Evolutionary conservation across 2,329 filamentous ascomycete species (phyloP), one percentile per base, ranked within the genome.

Genomic region (Talaromyces sp.): DNA sequence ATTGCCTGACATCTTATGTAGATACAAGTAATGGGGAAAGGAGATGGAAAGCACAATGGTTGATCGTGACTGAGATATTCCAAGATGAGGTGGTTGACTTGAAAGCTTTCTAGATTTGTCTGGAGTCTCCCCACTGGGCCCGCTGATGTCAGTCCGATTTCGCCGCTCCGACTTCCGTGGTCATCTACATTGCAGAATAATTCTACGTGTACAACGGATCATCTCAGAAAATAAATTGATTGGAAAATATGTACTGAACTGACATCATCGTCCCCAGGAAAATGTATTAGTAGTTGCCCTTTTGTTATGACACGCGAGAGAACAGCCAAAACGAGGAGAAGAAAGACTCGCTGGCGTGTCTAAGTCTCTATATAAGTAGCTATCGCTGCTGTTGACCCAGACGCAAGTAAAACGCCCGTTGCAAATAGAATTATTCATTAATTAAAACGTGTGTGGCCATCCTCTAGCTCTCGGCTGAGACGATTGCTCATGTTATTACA

Each of bases 1-100:
- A 49, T 22, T 49, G 19, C 56, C 10, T 3, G 65, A 43, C 65
- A 66, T 66, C 54, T 45, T 33, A 8, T 49, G 7, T n/a, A 19
- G 27, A 47, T 10, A 3, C 3, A 47, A 47, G 4, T 16, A 5
- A 5, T 31, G 27, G 27, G n/a, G 41, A 45, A 19, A 22, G 41
- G n/a, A 47, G 45, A 47, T 47, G 11, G n/a, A 11, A 37, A 22
- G 2, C 16, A 37, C 27, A 22, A 54, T 54, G 50, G 16, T 6
- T 22, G 10, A n/a, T n/a, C 19, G 50, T 39, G n/a, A 56, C 22
- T 37, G n/a, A 56, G 50, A 22, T 7, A 13, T 7, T 13, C 5
- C 2, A 6, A 24, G 19, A 33, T 16, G 52, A 56, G 33, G 52
- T 39, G n/a, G 19, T 24, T 37, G 19, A 8, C 9, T 37, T 56